phyloP scores from a whole-genome alignment of 1,284 basidiomycete genomes.

The Porogramme epimiltina region DNA sequence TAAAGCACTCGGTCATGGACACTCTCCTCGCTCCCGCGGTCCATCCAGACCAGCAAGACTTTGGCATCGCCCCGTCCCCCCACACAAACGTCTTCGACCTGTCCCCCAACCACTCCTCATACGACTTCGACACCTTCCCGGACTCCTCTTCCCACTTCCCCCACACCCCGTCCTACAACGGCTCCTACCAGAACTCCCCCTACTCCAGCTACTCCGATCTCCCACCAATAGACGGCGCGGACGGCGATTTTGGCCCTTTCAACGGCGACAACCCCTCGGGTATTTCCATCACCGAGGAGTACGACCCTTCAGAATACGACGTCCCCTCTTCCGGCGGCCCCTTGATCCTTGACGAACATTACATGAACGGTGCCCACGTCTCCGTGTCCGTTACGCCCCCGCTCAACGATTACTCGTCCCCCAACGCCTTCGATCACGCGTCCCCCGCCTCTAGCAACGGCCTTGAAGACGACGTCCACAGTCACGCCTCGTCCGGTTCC shows the following conservation, averaged over 20 bases:
- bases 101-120: constrained; percentile 29
- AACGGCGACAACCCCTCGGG: constrained; percentile 37
- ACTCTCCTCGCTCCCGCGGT: constrained; percentile 26
- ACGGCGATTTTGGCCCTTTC: constrained; percentile 43
- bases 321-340: constrained; percentile 48
- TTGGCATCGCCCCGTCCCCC: constrained; percentile 24
- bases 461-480: constrained; percentile 48
- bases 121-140: constrained; percentile 37
- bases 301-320: constrained; percentile 74
- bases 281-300: constrained; percentile 44
- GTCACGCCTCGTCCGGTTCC: constrained; percentile 67
- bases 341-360: constrained; percentile 60
- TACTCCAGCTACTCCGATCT: constrained; percentile 69
- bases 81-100: constrained; percentile 26
- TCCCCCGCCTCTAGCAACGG: constrained; percentile 64
- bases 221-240: constrained; percentile 48
- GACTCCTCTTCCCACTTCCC: constrained; percentile 37
- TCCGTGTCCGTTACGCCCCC: constrained; percentile 43
- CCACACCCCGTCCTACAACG: constrained; percentile 54
- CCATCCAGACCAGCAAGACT: constrained; percentile 27
- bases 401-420: constrained; percentile 40
- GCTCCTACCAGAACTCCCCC: constrained; percentile 65
- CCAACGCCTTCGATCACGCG: constrained; percentile 53
- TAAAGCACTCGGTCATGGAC: constrained; percentile 29
- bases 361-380: constrained; percentile 44